Base-by-base conservation (phyloP, 2,329 filamentous ascomycete genomes). In the Macrophomina phaseolina region DNA sequence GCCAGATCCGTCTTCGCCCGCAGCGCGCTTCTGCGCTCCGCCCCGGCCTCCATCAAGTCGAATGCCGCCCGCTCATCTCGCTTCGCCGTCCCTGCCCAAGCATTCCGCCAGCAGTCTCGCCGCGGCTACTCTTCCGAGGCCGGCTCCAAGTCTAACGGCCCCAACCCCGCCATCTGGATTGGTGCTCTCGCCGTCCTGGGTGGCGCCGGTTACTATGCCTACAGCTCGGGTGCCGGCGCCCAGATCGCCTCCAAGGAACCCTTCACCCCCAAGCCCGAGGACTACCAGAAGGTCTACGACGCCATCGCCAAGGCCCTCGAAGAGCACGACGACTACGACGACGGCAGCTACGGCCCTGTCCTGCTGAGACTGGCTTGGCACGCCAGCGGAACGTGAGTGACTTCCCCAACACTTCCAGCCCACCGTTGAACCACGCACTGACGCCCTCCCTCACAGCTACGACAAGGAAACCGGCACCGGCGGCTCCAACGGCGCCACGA, bases 251-350 rank as follows among this genome's bases (percentile, higher is more conserved):
- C 62, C 70, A 76, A 74, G 73, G 71, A 40, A 69, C 58, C 58
- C 87, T 90, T 94, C 82, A 87, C 83, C 62, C 92, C 93, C 68
- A 91, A 87, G 75, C 88, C 91, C 81, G 89, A 90, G 74, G 93
- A 99, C 81, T 98, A 97, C 85, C 93, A 97, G 85, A 91, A 92
- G 81, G 92, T 98, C 64, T 98, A 98, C 84, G 87, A 97, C 79
- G 90, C 90, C 76, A 89, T 98, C 73, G 94, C 94, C 65, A 81
- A 84, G 76, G 85, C 85, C 68, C 84, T 98, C 65, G 90, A 95
- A 80, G 92, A 97, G 82, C 89, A 97, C 77, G 92, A 95, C 73
- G 91, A 97, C 72, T 98, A 98, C 79, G 94, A 98, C 76, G 94
- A 99, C 79, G 94, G 95, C 73, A 95, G 91, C 83, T 98, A 96